Evolutionary conservation across 2,329 filamentous ascomycete species (phyloP).

Genomic region (Epichloe gansuensis): DNA sequence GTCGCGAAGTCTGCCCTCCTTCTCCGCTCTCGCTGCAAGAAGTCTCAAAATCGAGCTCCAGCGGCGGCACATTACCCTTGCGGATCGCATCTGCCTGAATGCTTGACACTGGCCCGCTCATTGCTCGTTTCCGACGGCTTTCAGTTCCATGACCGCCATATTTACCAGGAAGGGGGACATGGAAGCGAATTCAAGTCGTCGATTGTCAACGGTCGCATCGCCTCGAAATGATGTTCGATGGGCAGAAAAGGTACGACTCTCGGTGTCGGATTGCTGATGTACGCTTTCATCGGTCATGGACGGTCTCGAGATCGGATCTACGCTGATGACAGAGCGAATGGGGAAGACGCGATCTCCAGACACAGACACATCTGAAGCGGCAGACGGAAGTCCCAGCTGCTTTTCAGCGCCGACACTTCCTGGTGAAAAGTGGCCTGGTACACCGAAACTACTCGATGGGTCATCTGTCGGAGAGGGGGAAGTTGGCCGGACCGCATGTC

Average conservation of each 20-base stretch:
- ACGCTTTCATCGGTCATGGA: conserved; percentile 29
- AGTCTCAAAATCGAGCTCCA: conserved; percentile 20
- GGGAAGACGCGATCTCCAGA: conserved; percentile 58
- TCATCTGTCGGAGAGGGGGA: neutral
- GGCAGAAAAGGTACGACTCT: conserved; percentile 17
- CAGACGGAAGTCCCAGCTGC: conserved; percentile 22
- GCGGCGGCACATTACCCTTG: conserved; percentile 21
- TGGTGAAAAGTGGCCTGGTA: conserved; percentile 23
- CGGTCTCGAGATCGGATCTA: conserved; percentile 41
- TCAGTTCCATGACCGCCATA: neutral
- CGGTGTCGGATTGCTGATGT: conserved; percentile 20
- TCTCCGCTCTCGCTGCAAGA: conserved; percentile 23
- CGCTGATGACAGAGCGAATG: conserved; percentile 67
- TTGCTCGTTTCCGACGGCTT: conserved; percentile 21
- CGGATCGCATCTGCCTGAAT: conserved; percentile 33
- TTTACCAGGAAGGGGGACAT: conserved; percentile 9
- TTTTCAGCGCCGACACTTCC: conserved; percentile 31
- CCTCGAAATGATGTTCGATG: conserved; percentile 18
- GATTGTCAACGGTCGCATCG: conserved; percentile 17
- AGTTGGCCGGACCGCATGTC: neutral
- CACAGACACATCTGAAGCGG: conserved; percentile 24
- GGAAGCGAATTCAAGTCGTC: conserved; percentile 15
- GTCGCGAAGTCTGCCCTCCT: neutral
- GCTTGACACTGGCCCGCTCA: conserved; percentile 29
- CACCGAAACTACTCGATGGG: neutral